Evolutionary conservation across 352 stramenopile species (phyloP), one percentile per base, ranked within the genome.

Genomic region (Blastocystis sp.): DNA sequence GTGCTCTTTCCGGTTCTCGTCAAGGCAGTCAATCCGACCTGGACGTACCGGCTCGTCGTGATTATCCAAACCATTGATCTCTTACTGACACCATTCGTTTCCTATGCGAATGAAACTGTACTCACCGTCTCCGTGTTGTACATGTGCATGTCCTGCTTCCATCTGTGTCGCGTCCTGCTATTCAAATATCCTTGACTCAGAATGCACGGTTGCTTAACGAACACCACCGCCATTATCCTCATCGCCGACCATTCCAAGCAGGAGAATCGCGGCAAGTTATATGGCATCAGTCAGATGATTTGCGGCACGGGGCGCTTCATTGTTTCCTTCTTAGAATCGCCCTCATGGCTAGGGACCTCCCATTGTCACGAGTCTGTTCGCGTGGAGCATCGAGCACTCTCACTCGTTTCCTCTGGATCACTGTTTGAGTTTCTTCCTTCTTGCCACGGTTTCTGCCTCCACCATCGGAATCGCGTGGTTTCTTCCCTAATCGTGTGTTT

Each of bases 231-330:
- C 50, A 31, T 81, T 29, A 50, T 81, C 0, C 26, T 81, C 26
- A 66, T 81, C 50, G 39, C 71, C 39, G n/a, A 81, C 50, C 16
- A 19, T 4, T 66, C 13, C n/a, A 21, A 41, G 16, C 10, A 63
- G 33, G 26, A 63, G 24, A 50, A 45, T n/a, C 50, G 71, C 35
- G 71, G 21, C 13, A 81, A 63, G 1, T 35, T 37, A 2, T 66
- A 63, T 13, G 55, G 71, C 41, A 35, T 81, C 13, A 35, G n/a
- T 9, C 55, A 63, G 45, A 66, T 65, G 45, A n/a, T 81, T 13
- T 45, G 71, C 24, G 45, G 71, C 12, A 39, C 39, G 13, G 71
- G 71, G 16, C 71, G 71, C 51, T 81, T 81, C 71, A 63, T 81
- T 81, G 71, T 81, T 55, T 29, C 2, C 3, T n/a, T 37, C 13